phyloP scores from a whole-genome alignment of 2,329 filamentous ascomycete species.

The Fusarium piperis region DNA sequence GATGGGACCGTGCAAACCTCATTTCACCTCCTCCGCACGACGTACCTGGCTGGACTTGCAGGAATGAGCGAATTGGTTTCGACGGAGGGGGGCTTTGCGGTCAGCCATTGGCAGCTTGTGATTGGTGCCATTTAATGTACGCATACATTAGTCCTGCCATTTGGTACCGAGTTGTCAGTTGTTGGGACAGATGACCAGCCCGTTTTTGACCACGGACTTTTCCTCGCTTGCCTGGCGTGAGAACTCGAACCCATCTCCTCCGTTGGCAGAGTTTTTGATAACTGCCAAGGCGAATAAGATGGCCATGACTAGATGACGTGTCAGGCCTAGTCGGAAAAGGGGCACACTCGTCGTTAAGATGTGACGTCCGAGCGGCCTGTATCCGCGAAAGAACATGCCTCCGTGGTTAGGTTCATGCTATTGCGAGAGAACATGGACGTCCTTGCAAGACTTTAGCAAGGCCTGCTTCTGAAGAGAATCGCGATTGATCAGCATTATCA shows the following conservation, averaged over 20 bases:
- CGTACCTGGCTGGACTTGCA: slow-evolving; percentile 9
- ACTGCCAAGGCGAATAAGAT: background rate
- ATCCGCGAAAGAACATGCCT: background rate
- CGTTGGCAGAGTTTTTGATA: background rate
- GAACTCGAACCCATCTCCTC: background rate
- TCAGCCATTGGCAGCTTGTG: slow-evolving; percentile 1
- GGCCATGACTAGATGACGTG: background rate
- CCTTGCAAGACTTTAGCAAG: background rate
- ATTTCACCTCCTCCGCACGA: slow-evolving; percentile 27
- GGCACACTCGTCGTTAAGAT: background rate
- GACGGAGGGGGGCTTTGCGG: background rate
- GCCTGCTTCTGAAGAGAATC: background rate
- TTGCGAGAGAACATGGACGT: background rate
- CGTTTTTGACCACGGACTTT: background rate
- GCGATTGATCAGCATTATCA: background rate
- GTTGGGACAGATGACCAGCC: slow-evolving; percentile 1
- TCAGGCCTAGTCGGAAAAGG: background rate
- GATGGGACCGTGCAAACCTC: slow-evolving; percentile 31
- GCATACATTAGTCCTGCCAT: slow-evolving; percentile 4
- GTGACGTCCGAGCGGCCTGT: background rate
- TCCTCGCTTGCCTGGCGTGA: background rate
- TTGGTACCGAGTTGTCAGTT: slow-evolving; percentile 1
- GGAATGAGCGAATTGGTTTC: slow-evolving; percentile 18
- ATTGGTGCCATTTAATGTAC: slow-evolving; percentile 12
- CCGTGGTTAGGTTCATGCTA: background rate